These are phyloP conservation scores for Tetrapisispora iriomotensis DNA, from an alignment of 805 yeast genomes.

Conservation along the genomic window DNA sequence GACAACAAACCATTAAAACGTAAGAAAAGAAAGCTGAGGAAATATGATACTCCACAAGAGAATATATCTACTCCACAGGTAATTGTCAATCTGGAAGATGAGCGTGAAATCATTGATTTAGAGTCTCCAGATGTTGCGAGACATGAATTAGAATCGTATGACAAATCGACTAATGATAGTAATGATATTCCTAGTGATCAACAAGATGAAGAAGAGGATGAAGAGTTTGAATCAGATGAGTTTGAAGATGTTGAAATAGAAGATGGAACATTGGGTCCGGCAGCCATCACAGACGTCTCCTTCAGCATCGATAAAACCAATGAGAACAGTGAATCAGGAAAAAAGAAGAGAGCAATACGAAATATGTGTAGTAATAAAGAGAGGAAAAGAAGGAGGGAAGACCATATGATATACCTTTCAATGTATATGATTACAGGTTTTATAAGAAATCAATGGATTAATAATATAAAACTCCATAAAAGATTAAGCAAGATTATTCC, in stretches of 20 bases:
- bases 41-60: neutral
- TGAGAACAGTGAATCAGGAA: conserved; percentile 11
- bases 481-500: conserved; percentile 42
- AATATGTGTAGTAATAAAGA: conserved; percentile 45
- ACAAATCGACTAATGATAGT: neutral
- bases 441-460: conserved; percentile 67
- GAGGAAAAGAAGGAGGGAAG: conserved; percentile 37
- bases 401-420: conserved; percentile 52
- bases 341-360: conserved; percentile 14
- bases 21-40: conserved; percentile 5
- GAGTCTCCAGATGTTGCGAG: neutral
- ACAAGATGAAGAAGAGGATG: conserved; percentile 13
- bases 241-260: conserved; percentile 15
- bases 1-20: conserved; percentile 12
- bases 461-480: conserved; percentile 34
- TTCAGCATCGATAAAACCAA: conserved; percentile 14
- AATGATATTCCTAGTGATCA: conserved; percentile 4
- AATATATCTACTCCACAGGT: no score
- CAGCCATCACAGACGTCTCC: conserved; percentile 16
- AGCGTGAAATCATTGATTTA: conserved; percentile 4
- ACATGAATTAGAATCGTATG: neutral
- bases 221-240: conserved; percentile 20
- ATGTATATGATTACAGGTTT: conserved; percentile 58
- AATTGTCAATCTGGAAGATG: conserved; percentile 2
- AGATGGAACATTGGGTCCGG: conserved; percentile 9